Evolutionary conservation across 2,329 filamentous ascomycete species (phyloP).

Genomic region (Fusarium goolgardi): DNA sequence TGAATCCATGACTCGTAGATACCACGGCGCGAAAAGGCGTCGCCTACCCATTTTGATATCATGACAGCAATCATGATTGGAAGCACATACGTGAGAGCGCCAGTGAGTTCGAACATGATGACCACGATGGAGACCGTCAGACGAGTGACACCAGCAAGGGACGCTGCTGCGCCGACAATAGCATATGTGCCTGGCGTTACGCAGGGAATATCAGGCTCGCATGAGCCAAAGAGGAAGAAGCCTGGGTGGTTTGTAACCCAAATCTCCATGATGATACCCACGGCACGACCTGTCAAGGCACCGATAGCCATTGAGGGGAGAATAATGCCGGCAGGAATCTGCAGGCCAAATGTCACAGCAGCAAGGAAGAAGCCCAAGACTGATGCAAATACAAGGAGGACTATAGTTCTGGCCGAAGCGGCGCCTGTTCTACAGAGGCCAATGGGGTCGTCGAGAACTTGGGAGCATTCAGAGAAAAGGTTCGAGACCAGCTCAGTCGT

Average conservation of each 20-base stretch:
- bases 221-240: conserved; percentile 82
- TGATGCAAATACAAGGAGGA: conserved; percentile 84
- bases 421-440: conserved; percentile 90
- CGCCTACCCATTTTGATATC: conserved; percentile 97
- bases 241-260: conserved; percentile 82
- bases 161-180: conserved; percentile 93
- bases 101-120: conserved; percentile 99
- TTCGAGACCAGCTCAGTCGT: conserved; percentile 90
- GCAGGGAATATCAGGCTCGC: conserved; percentile 86
- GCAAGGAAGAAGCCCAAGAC: conserved; percentile 87
- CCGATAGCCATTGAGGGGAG: conserved; percentile 97
- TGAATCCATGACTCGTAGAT: conserved; percentile 99
- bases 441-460: conserved; percentile 84
- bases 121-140: conserved; percentile 99
- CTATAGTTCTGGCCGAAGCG: conserved; percentile 83
- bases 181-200: conserved; percentile 96
- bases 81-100: conserved; percentile 93
- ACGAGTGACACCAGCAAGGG: conserved; percentile 91
- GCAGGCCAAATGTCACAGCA: conserved; percentile 89
- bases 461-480: conserved; percentile 90
- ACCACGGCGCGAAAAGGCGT: conserved; percentile 89
- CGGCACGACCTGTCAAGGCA: conserved; percentile 86
- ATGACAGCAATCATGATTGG: conserved; percentile 99
- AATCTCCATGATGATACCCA: conserved; percentile 90
- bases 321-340: conserved; percentile 95